A percentile compares a stretch with the other conserved stretches of the same genome.
These are phyloP conservation scores for Crithidia acanthocephali DNA, from an alignment of 208 protist species.

Conservation along the genomic window DNA sequence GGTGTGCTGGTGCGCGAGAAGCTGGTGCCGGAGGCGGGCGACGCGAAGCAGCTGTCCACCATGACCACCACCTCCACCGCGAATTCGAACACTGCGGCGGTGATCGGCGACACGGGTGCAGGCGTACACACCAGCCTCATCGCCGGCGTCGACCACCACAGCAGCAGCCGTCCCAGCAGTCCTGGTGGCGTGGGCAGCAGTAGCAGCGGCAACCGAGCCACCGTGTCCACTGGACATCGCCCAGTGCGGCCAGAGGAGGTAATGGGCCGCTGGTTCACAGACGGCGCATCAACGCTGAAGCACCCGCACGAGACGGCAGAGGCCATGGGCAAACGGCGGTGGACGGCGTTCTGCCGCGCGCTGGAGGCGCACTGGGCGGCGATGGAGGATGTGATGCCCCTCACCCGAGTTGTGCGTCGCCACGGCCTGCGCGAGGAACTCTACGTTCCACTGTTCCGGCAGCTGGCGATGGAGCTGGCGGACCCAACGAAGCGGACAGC, in stretches of 20 bases:
- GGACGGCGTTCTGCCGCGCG: conserved; percentile 35
- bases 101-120: background rate
- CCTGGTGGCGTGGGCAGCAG: too few species aligned
- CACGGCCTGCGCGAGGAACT: conserved; percentile 64
- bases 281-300: conserved; percentile 58
- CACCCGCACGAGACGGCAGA: conserved; percentile 49
- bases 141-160: background rate
- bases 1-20: conserved; percentile 48
- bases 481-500: conserved; percentile 51
- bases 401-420: conserved; percentile 57
- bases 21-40: conserved; percentile 39
- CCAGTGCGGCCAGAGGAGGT: conserved; percentile 43
- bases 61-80: conserved; percentile 5
- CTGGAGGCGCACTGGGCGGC: conserved; percentile 49
- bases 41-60: background rate
- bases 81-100: background rate
- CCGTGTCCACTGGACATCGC: conserved; percentile 19
- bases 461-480: conserved; percentile 75
- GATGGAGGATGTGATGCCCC: conserved; percentile 65
- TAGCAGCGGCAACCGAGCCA: background rate
- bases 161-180: background rate
- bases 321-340: conserved; percentile 64
- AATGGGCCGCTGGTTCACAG: conserved; percentile 73
- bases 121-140: background rate
- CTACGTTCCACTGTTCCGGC: conserved; percentile 73